phyloP scores from a whole-genome alignment of 2,329 filamentous ascomycete genomes.

The Paracamarosporium sp. region DNA sequence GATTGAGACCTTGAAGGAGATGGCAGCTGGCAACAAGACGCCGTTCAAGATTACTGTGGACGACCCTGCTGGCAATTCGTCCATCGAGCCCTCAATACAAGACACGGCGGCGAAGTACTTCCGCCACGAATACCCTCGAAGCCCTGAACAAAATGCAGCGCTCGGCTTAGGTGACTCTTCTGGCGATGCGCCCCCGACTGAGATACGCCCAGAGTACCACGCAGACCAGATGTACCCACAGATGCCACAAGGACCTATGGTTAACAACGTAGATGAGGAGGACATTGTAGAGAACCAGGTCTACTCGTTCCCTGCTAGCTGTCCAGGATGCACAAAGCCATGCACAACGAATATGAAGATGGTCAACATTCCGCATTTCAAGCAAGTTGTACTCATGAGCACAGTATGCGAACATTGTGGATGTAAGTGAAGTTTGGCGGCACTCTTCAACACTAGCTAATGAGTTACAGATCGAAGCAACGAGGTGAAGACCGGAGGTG shows the following conservation, averaged over 20 bases:
- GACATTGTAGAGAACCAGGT: conserved; percentile 94
- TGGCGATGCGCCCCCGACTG: conserved; percentile 60
- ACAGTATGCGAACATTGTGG: conserved; percentile 92
- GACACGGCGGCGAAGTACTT: conserved; percentile 87
- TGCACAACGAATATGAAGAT: conserved; percentile 98
- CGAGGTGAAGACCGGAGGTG: conserved; percentile 97
- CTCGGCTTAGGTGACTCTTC: conserved; percentile 72
- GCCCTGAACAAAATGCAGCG: conserved; percentile 82
- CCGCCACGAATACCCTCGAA: conserved; percentile 83
- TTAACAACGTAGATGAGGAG: conserved; percentile 58
- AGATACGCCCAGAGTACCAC: conserved; percentile 61
- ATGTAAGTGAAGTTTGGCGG: conserved; percentile 49
- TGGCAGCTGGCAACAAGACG: conserved; percentile 78
- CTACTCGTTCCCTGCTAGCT: conserved; percentile 89
- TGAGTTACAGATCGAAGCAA: conserved; percentile 74
- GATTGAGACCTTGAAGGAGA: conserved; percentile 74
- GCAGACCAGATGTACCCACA: conserved; percentile 53
- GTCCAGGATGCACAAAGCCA: conserved; percentile 85
- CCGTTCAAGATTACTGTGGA: conserved; percentile 90
- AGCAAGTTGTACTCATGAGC: conserved; percentile 95
- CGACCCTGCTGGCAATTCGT: conserved; percentile 94
- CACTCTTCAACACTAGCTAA: conserved; percentile 12
- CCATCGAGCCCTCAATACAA: conserved; percentile 83
- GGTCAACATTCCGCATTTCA: conserved; percentile 97
- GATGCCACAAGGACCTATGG: conserved; percentile 43